phyloP scores from a whole-genome alignment of 2,329 filamentous ascomycete genomes.

The Colletotrichum camelliae region DNA sequence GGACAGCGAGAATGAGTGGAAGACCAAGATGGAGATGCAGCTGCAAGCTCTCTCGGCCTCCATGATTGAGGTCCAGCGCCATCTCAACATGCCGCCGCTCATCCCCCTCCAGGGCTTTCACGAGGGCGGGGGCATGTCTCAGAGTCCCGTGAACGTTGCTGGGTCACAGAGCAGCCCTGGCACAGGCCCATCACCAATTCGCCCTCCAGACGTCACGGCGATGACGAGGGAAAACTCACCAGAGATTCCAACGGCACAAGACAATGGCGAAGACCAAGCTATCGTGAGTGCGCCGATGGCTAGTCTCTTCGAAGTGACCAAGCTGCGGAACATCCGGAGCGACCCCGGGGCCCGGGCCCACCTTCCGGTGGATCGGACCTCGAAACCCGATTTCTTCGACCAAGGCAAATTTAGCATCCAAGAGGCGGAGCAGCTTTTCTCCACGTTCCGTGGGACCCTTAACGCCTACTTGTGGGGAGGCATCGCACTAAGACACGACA shows the following conservation, averaged over 20 bases:
- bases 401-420: constrained; percentile 29
- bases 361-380: constrained; percentile 8
- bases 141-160: constrained; percentile 14
- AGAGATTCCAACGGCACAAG: constrained; percentile 24
- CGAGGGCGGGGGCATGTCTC: constrained; percentile 9
- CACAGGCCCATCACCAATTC: constrained; percentile 23
- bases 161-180: constrained; percentile 21
- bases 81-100: constrained; percentile 23
- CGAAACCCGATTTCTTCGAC: constrained; percentile 33
- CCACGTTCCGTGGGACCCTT: constrained; percentile 31
- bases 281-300: constrained; percentile 36
- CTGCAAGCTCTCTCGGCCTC: constrained; percentile 30
- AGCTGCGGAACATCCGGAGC: constrained; percentile 36
- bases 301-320: constrained; percentile 36
- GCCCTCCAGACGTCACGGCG: constrained; percentile 28
- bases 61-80: constrained; percentile 29
- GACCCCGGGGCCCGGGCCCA: constrained; percentile 28
- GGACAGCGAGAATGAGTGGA: constrained; percentile 56
- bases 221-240: constrained; percentile 38
- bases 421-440: constrained; percentile 33
- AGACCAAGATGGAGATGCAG: constrained; percentile 31
- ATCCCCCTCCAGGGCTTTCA: not conserved
- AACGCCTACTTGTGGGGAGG: constrained; percentile 39
- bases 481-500: constrained; percentile 33
- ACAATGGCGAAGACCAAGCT: constrained; percentile 28